Evolutionary conservation across 495 filamentous ascomycete species (phyloP).

Genomic region (Penicillium salamii): DNA sequence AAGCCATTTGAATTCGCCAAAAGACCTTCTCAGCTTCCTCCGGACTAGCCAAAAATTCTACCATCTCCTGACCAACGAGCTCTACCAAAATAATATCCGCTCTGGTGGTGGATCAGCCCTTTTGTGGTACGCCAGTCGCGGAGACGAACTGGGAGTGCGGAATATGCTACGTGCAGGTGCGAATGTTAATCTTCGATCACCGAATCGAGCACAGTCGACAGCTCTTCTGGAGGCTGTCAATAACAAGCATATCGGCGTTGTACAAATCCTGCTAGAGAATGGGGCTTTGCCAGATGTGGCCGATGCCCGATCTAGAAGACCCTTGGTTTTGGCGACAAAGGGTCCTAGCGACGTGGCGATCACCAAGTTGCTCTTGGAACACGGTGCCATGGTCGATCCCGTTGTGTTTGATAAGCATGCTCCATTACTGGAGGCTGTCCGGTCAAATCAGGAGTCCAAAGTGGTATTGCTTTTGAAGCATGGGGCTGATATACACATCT

Average conservation of each 20-base stretch:
- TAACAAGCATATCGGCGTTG: not conserved
- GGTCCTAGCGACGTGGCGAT: constrained; percentile 1
- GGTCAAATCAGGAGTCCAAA: constrained; percentile 5
- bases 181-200: constrained; percentile 5
- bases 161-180: constrained; percentile 7
- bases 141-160: constrained; percentile 3
- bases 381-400: not conserved
- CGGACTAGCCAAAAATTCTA: not conserved
- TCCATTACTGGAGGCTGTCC: not conserved
- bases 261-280: constrained; percentile 5
- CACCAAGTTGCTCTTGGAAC: constrained; percentile 5
- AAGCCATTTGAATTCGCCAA: not conserved
- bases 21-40: not conserved
- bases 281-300: constrained; percentile 3
- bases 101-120: constrained; percentile 8
- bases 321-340: constrained; percentile 4
- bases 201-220: not conserved
- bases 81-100: constrained; percentile 1
- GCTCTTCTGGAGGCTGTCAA: constrained; percentile 1
- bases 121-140: constrained; percentile 10
- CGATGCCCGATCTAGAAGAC: constrained; percentile 2
- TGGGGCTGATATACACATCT: constrained; percentile 1
- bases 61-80: not conserved
- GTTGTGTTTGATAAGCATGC: constrained; percentile 3
- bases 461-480: constrained; percentile 3